Evolutionary conservation across 352 stramenopile genomes (phyloP), one percentile per base, ranked within the genome.

Genomic region (Globisporangium paddicum): DNA sequence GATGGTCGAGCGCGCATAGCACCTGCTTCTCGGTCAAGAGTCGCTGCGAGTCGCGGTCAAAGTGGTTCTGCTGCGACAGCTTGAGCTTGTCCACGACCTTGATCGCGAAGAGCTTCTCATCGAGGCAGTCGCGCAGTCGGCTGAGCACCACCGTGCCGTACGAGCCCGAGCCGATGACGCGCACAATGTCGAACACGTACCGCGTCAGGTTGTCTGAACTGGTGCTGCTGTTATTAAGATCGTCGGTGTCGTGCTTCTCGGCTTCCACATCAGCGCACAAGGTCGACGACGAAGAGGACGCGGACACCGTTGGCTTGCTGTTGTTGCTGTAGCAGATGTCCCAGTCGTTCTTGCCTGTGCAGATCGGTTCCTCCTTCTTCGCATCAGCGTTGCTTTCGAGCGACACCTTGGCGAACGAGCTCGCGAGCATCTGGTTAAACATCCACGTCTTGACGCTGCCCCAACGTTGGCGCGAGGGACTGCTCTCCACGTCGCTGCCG

Each of bases 11-110:
- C 11, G 75, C 79, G 32, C 89, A 88, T 55, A 99, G 90, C 66
- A 99, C 97, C 55, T 97, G 93, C 77, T 98, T 98, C 76, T 99
- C 97, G 47, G 97, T 97, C 52, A 98, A 77, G 7, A 99, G 67
- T 13, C 83, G 81, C 30, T 67, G 68, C n/a, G 73, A 71, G 42
- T 93, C 80, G 23, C 72, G 67, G 19, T 69, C 69, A 8, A 57
- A 49, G 44, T 44, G 53, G 18, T 68, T 62, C 41, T 46, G 67
- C 34, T 28, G 50, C 54, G 64, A 56, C 6, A 92, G 60, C 62
- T 90, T 89, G 40, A 66, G 72, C 70, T 93, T 93, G 69, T 84
- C 72, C 56, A 93, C 77, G 37, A 90, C 73, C 45, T 93, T 93
- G 51, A 90, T 74, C 23, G 82, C 82, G 47, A 89, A 85, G 4